A percentile compares a stretch with the other conserved stretches of the same genome.
Conservation (phyloP, 257 asterid genomes). For the Misopates orontium region DNA sequence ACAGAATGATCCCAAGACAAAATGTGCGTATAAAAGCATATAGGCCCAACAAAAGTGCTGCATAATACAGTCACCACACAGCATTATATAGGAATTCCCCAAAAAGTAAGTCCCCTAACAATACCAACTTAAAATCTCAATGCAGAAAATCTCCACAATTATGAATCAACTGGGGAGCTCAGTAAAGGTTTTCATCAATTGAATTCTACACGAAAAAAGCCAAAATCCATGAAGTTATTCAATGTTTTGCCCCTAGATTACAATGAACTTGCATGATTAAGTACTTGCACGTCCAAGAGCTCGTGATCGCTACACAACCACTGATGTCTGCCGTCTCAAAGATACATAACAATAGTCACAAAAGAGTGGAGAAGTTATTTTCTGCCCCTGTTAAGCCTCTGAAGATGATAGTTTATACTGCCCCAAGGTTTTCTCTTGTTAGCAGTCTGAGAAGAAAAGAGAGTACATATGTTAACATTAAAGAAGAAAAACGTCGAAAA, state of each 20-base stretch:
- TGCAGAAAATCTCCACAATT: neutral
- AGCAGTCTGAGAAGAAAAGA: slow-evolving; percentile 47
- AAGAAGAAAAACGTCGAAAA: neutral
- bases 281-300: neutral
- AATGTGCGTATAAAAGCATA: too few relatives aligned
- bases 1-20: too few relatives aligned
- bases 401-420: slow-evolving; percentile 88
- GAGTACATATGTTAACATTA: slow-evolving; percentile 12
- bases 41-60: neutral
- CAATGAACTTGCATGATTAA: slow-evolving; percentile 18
- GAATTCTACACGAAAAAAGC: slow-evolving; percentile 15
- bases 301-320: slow-evolving; percentile 15
- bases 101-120: slow-evolving; percentile 6
- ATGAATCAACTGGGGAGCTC: neutral
- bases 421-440: slow-evolving; percentile 72
- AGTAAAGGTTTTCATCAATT: neutral
- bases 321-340: slow-evolving; percentile 5
- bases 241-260: slow-evolving; percentile 3
- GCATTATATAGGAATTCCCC: neutral
- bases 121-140: neutral
- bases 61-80: slow-evolving; percentile 8
- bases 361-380: slow-evolving; percentile 36
- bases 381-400: slow-evolving; percentile 77
- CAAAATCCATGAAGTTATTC: slow-evolving; percentile 19
- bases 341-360: slow-evolving; percentile 5